A percentile compares a stretch with the other conserved stretches of the same genome.
phyloP scores from a whole-genome alignment of 2,329 filamentous ascomycete species.

The Beauveria pseudobassiana region DNA sequence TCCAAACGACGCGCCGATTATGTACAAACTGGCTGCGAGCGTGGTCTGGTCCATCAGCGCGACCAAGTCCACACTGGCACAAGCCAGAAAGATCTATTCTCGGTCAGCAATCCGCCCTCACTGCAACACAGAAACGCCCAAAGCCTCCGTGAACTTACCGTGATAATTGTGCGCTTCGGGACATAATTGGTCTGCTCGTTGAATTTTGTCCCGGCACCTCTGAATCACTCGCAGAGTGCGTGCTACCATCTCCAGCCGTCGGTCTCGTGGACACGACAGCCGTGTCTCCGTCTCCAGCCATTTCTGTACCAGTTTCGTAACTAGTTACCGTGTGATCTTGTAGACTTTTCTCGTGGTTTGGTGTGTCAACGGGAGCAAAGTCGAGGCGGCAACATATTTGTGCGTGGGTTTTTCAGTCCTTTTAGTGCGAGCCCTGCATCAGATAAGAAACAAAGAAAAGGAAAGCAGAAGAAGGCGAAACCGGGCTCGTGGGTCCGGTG shows the following conservation, averaged over 20 bases:
- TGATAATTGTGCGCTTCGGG: slow-evolving; percentile 41
- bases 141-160: slow-evolving; percentile 24
- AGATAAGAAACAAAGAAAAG: not conserved
- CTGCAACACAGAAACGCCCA: no score
- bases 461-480: not conserved
- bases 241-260: slow-evolving; percentile 7
- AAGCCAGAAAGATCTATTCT: slow-evolving; percentile 47
- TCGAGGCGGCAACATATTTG: not conserved
- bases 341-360: no score
- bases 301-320: not conserved
- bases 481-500: not conserved
- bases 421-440: not conserved
- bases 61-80: slow-evolving; percentile 46
- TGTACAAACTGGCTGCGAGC: slow-evolving; percentile 45
- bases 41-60: slow-evolving; percentile 53
- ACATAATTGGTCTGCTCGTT: slow-evolving; percentile 52
- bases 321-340: not conserved
- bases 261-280: slow-evolving; percentile 4
- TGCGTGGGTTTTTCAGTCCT: not conserved
- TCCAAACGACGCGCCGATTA: slow-evolving; percentile 42
- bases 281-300: not conserved
- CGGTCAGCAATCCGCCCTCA: slow-evolving; percentile 9
- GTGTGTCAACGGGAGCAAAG: not conserved
- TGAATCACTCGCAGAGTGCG: slow-evolving; percentile 10
- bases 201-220: slow-evolving; percentile 27